Percentiles rank a stretch among this genome's conserved stretches.
phyloP scores from a whole-genome alignment of 257 asterid species.

The Sherardia arvensis region DNA sequence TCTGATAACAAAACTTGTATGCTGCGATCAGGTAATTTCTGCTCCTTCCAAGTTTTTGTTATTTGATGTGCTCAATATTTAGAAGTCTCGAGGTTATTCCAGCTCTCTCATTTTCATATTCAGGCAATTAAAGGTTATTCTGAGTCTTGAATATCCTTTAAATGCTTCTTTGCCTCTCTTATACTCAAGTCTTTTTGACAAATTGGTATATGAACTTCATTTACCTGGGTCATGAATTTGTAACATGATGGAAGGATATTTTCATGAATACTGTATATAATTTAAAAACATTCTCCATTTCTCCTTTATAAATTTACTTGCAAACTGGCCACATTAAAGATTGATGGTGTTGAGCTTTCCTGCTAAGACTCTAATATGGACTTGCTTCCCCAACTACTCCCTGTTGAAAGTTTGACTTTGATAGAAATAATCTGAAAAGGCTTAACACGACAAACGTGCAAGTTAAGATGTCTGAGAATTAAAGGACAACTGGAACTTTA shows the following conservation, averaged over 20 bases:
- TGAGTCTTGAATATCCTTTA: neutral
- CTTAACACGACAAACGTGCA: neutral
- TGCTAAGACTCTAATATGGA: neutral
- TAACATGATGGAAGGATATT: neutral
- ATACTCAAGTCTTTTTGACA: neutral
- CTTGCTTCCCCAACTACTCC: neutral
- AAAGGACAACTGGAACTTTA: neutral
- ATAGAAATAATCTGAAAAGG: neutral
- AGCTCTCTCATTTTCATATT: neutral
- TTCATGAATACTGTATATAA: neutral
- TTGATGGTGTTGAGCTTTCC: neutral
- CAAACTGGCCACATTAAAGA: neutral
- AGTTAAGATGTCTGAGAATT: neutral
- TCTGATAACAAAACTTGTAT: conserved; percentile 77
- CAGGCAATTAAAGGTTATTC: neutral
- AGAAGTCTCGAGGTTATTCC: neutral
- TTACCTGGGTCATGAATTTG: neutral
- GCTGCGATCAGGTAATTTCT: conserved; percentile 87
- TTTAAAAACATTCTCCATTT: neutral
- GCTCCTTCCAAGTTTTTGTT: neutral
- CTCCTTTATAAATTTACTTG: neutral
- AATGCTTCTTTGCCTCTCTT: no score
- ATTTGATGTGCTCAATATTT: neutral
- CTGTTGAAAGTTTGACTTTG: neutral
- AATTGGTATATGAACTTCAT: neutral